Evolutionary conservation across 352 stramenopile genomes (phyloP).

Genomic region (Phytophthora citricola): DNA sequence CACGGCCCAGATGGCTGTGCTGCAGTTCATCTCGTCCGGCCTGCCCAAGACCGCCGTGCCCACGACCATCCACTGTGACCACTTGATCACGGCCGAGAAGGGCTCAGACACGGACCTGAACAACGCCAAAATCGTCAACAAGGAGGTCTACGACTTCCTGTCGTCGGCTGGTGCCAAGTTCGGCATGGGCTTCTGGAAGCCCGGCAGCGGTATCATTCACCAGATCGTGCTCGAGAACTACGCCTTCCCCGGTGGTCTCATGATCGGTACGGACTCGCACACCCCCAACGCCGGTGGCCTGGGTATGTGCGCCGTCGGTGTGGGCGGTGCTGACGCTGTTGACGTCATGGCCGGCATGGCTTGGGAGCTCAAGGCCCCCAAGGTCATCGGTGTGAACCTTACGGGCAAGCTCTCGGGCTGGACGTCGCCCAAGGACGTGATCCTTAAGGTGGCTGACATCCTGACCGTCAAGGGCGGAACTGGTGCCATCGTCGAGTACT

Average conservation of each 20-base stretch:
- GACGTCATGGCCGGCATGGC: conserved; percentile 95
- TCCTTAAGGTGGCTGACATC: conserved; percentile 95
- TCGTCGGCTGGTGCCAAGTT: conserved; percentile 93
- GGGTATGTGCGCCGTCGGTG: conserved; percentile 94
- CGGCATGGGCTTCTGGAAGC: conserved; percentile 95
- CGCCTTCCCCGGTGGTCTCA: conserved; percentile 93
- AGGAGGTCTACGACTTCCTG: conserved; percentile 94
- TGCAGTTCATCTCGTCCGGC: conserved; percentile 96
- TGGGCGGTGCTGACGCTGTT: conserved; percentile 92
- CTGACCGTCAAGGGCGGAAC: conserved; percentile 94
- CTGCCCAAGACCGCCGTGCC: conserved; percentile 93
- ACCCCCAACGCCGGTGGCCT: conserved; percentile 94
- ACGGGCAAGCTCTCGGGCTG: conserved; percentile 93
- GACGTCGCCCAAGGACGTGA: conserved; percentile 95
- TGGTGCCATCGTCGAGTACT: conserved; percentile 95
- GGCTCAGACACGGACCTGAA: conserved; percentile 87
- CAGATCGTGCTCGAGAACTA: conserved; percentile 97
- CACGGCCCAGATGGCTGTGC: conserved; percentile 94
- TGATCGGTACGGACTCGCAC: conserved; percentile 96
- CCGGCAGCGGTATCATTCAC: conserved; percentile 94
- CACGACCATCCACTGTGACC: conserved; percentile 95
- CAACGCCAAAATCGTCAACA: conserved; percentile 91
- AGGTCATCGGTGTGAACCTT: conserved; percentile 95
- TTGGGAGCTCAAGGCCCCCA: conserved; percentile 95
- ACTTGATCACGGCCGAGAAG: conserved; percentile 95